These are phyloP conservation scores for Elsinoe necatrix DNA, from an alignment of 2,329 filamentous ascomycete genomes.

Conservation along the genomic window DNA sequence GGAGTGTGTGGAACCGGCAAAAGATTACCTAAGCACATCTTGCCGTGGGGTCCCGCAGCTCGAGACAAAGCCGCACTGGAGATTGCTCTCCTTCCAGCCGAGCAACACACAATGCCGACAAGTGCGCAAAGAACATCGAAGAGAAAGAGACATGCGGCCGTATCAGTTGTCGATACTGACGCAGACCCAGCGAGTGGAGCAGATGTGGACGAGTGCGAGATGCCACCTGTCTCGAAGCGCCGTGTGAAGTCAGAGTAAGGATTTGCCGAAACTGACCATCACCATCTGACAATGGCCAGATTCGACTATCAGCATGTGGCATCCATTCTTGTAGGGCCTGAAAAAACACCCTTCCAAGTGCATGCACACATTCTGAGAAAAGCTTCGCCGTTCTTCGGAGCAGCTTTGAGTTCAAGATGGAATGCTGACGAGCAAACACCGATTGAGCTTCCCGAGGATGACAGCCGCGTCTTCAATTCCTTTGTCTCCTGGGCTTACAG, in stretches of 20 bases:
- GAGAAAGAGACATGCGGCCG: neutral
- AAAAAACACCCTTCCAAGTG: neutral
- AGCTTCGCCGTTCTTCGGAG: neutral
- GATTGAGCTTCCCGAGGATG: slow-evolving; percentile 11
- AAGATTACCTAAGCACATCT: neutral
- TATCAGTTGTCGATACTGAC: neutral
- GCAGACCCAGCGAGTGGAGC: neutral
- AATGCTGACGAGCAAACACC: neutral
- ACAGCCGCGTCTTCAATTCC: slow-evolving; percentile 1
- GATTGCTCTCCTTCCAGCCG: neutral
- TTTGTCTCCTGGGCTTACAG: slow-evolving; percentile 11
- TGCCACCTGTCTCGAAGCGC: neutral
- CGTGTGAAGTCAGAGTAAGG: neutral
- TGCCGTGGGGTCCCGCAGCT: neutral
- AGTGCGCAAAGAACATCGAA: neutral
- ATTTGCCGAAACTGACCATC: neutral
- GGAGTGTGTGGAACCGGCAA: too few species aligned
- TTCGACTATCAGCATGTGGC: neutral
- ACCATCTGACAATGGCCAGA: neutral
- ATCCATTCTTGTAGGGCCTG: neutral
- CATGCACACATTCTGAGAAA: slow-evolving; percentile 4
- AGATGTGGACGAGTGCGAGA: neutral
- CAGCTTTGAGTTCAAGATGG: slow-evolving; percentile 1
- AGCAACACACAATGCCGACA: neutral
- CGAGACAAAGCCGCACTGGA: neutral